Conservation (phyloP, 306 rosid genomes). For the Cucurbita pepo region DNA sequence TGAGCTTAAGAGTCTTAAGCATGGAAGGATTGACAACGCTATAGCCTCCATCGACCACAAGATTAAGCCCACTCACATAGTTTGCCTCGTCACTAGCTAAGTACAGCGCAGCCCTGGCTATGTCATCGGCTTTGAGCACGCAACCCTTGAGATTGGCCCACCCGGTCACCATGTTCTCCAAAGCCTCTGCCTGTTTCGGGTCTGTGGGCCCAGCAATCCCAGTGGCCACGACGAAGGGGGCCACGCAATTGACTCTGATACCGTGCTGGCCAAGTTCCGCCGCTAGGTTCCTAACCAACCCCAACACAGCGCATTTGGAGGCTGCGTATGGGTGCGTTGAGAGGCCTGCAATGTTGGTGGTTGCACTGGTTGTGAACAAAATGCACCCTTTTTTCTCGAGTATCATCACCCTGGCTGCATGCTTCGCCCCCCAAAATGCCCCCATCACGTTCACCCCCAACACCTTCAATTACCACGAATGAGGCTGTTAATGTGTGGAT, state of each 20-base stretch:
- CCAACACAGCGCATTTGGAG: constrained; percentile 8
- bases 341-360: constrained; percentile 9
- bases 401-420: constrained; percentile 18
- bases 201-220: background rate
- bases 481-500: no score
- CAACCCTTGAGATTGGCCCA: constrained; percentile 5
- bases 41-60: constrained; percentile 13
- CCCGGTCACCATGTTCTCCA: background rate
- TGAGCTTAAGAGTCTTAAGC: background rate
- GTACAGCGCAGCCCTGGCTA: constrained; percentile 8
- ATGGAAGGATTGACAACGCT: constrained; percentile 10
- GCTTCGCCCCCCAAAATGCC: constrained; percentile 17
- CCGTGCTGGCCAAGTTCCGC: constrained; percentile 14
- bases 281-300: constrained; percentile 10
- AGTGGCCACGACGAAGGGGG: constrained; percentile 8
- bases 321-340: constrained; percentile 16
- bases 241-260: constrained; percentile 15
- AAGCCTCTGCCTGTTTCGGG: background rate
- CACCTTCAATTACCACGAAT: background rate
- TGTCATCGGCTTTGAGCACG: background rate
- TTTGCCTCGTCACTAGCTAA: constrained; percentile 13
- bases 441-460: constrained; percentile 14
- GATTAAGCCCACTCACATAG: constrained; percentile 13
- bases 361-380: constrained; percentile 13
- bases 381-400: constrained; percentile 12